phyloP scores from a whole-genome alignment of 148 eudicot genomes.

The Mesembryanthemum crystallinum region DNA sequence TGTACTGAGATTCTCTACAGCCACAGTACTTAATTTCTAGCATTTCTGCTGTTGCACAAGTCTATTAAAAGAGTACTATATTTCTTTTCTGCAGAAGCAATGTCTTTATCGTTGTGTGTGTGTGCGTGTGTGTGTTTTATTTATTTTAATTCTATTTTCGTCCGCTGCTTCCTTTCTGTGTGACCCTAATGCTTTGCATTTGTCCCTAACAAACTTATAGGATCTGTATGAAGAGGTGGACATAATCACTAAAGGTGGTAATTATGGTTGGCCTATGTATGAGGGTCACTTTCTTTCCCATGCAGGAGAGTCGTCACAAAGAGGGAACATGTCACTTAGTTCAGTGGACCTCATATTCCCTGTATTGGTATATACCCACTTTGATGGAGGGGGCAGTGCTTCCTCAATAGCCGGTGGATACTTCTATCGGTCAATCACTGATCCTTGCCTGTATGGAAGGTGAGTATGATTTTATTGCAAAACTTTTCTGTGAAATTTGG shows the following conservation, averaged over 20 bases:
- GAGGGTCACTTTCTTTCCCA: conserved; percentile 9
- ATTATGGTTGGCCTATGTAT: conserved; percentile 19
- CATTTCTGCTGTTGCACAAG: no score
- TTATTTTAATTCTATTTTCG: no score
- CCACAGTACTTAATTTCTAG: no score
- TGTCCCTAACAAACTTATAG: conserved; percentile 13
- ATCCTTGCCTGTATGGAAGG: conserved; percentile 19
- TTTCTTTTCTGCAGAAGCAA: no score
- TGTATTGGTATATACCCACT: conserved; percentile 14
- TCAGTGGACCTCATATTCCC: not conserved
- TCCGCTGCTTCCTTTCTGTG: conserved; percentile 58
- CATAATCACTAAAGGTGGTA: conserved; percentile 12
- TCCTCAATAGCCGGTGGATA: conserved; percentile 11
- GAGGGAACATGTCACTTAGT: not conserved
- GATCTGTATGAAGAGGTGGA: conserved; percentile 15
- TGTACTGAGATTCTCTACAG: no score
- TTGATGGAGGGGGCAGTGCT: not conserved
- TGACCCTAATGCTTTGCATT: conserved; percentile 42
- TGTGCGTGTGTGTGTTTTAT: no score
- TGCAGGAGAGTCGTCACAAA: not conserved
- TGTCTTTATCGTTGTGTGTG: no score
- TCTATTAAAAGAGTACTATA: no score
- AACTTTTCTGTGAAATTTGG: not conserved
- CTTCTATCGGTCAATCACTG: conserved; percentile 6
- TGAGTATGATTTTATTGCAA: not conserved